phyloP scores from a whole-genome alignment of 108 stramenopile genomes.

The Aurantiochytrium sp. region DNA sequence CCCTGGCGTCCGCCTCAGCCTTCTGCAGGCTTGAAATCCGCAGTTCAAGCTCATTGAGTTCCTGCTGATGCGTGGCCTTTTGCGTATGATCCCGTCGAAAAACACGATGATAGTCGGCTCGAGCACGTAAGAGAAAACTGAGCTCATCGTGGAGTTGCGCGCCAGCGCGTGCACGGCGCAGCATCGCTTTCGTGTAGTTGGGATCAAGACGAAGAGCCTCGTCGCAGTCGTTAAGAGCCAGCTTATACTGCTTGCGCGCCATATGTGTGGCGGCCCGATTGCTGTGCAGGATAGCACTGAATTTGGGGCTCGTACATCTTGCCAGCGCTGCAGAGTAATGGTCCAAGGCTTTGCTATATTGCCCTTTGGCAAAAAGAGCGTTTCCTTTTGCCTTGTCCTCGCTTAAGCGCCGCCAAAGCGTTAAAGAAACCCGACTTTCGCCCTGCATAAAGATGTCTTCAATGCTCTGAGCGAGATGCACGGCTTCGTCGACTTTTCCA shows the following conservation, averaged over 20 bases:
- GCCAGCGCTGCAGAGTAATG: neutral
- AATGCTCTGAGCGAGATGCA: neutral
- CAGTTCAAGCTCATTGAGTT: neutral
- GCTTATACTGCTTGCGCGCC: neutral
- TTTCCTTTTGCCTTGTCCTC: neutral
- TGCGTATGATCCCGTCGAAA: neutral
- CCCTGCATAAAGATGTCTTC: neutral
- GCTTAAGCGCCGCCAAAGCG: neutral
- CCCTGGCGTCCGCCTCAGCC: neutral
- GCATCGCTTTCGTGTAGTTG: conserved; percentile 8
- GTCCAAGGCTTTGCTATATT: neutral
- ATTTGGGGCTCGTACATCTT: neutral
- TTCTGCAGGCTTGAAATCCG: neutral
- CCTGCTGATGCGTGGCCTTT: neutral
- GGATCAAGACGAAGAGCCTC: neutral
- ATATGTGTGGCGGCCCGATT: conserved; percentile 26
- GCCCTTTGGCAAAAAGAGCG: neutral
- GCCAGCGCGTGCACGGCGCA: conserved; percentile 24
- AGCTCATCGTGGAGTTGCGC: neutral
- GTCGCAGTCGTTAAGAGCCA: conserved; percentile 25
- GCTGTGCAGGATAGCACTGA: conserved; percentile 9
- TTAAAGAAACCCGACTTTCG: neutral
- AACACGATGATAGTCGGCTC: neutral
- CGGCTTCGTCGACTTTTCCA: neutral
- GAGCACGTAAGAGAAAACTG: neutral